Percentiles rank a stretch among this genome's conserved stretches.
These are phyloP conservation scores for Diaporthe sp. DNA, from an alignment of 2,329 filamentous ascomycete genomes.

Conservation along the genomic window DNA sequence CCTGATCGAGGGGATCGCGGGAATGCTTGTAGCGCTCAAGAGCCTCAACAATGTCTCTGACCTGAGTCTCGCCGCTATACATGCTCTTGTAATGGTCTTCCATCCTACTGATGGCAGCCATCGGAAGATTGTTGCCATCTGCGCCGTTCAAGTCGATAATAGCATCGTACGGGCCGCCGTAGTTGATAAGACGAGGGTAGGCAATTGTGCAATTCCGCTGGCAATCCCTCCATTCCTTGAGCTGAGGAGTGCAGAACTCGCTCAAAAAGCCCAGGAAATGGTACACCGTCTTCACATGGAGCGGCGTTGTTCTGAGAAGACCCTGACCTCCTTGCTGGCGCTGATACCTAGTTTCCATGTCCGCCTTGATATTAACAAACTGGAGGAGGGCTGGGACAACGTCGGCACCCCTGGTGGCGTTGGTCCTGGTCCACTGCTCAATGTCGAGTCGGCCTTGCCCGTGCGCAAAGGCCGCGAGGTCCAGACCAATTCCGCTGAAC, in stretches of 20 bases:
- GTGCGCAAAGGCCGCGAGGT: constrained; percentile 87
- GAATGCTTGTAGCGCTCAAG: constrained; percentile 91
- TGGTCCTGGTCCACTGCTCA: constrained; percentile 80
- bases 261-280: constrained; percentile 83
- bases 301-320: constrained; percentile 70
- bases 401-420: constrained; percentile 72
- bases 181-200: constrained; percentile 96
- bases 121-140: constrained; percentile 82
- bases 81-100: constrained; percentile 98
- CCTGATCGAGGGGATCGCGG: constrained; percentile 84
- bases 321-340: constrained; percentile 73
- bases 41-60: constrained; percentile 85
- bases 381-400: constrained; percentile 79
- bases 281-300: constrained; percentile 87
- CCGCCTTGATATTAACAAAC: constrained; percentile 86
- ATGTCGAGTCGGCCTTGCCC: constrained; percentile 84
- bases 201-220: constrained; percentile 91
- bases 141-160: constrained; percentile 88
- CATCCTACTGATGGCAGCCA: constrained; percentile 88
- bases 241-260: constrained; percentile 65
- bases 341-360: constrained; percentile 81
- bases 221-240: constrained; percentile 79
- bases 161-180: constrained; percentile 90
- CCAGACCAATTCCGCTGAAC: constrained; percentile 85
- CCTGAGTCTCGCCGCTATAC: constrained; percentile 91